Evolutionary conservation across 2,329 filamentous ascomycete genomes (phyloP), one percentile per base, ranked within the genome.

Genomic region (Scedosporium aurantiacum): DNA sequence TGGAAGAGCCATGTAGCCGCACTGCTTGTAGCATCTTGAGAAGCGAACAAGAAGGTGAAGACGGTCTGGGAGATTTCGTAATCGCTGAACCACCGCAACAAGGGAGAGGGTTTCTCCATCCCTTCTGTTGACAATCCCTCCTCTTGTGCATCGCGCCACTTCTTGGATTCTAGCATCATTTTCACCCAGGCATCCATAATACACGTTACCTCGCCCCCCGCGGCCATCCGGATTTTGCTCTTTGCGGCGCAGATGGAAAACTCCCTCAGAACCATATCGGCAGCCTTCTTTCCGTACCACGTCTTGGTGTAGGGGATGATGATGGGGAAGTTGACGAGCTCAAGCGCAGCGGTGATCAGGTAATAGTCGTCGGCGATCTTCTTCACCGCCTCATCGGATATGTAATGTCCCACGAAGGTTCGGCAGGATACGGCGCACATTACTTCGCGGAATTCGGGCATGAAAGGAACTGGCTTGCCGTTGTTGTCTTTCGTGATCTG

Each of bases 291-390:
- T 68, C 93, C 94, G 71, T 96, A 95, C 91, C 91, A 97, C 4
- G 91, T 91, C 79, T 91, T 93, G 72, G 92, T 97, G 80, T 84
- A 97, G 45, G 93, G 93, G 47, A 97, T 76, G 72, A 97, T 97
- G 76, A 97, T 89, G 63, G 94, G 93, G 79, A 97, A 96, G 80
- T 97, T 97, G 80, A 99, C 94, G 56, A 97, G 83, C 75, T 99
- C 94, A 67, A 97, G 84, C 23, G 94, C 94, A 62, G 89, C 93
- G 14, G 94, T 97, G 72, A 97, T 96, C 66, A 93, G 84, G 76
- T 96, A 97, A 78, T 96, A 99, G 76, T 97, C 92, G 74, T 96
- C 89, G 64, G 93, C 89, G 66, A 97, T 94, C 79, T 90, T 92
- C 82, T 95, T 93, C 70, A 97, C 87, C 57, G 89, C 85, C 72